These are phyloP conservation scores for Schoenoplectus tabernaemontani DNA, from an alignment of 202 grass and related monocot species.

Conservation along the genomic window DNA sequence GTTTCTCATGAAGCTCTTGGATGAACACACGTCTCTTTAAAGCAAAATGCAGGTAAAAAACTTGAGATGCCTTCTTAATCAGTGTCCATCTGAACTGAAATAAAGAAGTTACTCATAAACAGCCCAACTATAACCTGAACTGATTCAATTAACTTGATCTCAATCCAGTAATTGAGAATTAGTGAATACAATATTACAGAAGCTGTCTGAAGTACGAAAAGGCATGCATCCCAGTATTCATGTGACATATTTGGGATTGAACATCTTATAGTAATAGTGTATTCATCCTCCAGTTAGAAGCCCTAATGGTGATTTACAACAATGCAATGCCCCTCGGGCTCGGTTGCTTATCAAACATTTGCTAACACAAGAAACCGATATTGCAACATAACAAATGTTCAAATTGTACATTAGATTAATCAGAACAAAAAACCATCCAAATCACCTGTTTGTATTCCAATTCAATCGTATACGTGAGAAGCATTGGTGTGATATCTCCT, in stretches of 20 bases:
- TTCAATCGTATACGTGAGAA: slow-evolving; percentile 89
- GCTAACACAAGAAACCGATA: too few species aligned
- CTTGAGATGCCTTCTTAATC: slow-evolving; percentile 90
- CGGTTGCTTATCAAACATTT: too few species aligned
- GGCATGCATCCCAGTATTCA: too few species aligned
- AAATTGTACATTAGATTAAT: neutral
- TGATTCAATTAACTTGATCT: neutral
- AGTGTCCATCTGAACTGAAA: slow-evolving; percentile 94
- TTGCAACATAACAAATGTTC: too few species aligned
- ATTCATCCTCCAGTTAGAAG: too few species aligned
- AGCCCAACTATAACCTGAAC: neutral
- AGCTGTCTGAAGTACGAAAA: too few species aligned
- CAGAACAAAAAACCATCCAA: neutral
- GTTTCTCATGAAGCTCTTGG: slow-evolving; percentile 96
- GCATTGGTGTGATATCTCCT: slow-evolving; percentile 87
- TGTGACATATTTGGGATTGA: too few species aligned
- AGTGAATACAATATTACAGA: neutral
- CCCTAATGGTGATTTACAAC: too few species aligned
- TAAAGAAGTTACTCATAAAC: slow-evolving; percentile 31
- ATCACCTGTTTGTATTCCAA: slow-evolving; percentile 87
- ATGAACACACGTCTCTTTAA: slow-evolving; percentile 86
- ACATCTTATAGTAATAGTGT: too few species aligned
- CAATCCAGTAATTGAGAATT: neutral
- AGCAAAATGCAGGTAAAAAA: slow-evolving; percentile 87
- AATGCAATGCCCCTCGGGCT: too few species aligned